Base-by-base conservation (phyloP, 2,329 filamentous ascomycete genomes). In the Emergomyces africanus region DNA sequence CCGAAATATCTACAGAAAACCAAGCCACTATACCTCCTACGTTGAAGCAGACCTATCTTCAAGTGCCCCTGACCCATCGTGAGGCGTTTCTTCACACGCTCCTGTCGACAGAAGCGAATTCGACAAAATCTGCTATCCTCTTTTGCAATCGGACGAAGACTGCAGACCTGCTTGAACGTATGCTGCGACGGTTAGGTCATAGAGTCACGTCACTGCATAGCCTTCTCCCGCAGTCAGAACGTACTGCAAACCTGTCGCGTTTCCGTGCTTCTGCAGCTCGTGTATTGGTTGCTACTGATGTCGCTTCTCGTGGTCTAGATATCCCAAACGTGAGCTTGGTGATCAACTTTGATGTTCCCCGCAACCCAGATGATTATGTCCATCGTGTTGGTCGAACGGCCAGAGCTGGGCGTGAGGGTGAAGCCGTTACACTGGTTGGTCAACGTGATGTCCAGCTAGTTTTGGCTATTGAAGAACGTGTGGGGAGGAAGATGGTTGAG, bases 341-440 rank as follows among this genome's bases (percentile, higher is more conserved):
- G 2, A 78, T 99, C 69, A 97, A 99, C 74, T 99, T 91, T 74
- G 94, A 99, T 70, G 84, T 99, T 0, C 94, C 94, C 0, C 85
- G 92, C n/a, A 90, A 96, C 69, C 90, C 92, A 2, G 91, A 96
- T 71, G 92, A 96, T 74, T 99, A 99, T 72, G 94, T 99, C 64
- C 94, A 99, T 76, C 85, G 94, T 14, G 92, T 96, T 56, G 94
- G 94, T 71, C 87, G 94, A 74, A 99, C 94, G 14, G 94, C 94
- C 3, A 86, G 94, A 81, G 94, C 94, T 0, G 94, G 94, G 0
- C 83, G 90, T 50, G 80, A 79, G 57, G 94, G 94, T 67, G 86
- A 90, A 64, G 85, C 88, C 5, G 84, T 96, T 18, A 95, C 89
- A 1, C 83, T 99, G 66, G 87, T 99, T 1, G 92, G 94, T 2